Conservation (phyloP, 768 basidiomycete genomes). For the Termitomyces sp. region DNA sequence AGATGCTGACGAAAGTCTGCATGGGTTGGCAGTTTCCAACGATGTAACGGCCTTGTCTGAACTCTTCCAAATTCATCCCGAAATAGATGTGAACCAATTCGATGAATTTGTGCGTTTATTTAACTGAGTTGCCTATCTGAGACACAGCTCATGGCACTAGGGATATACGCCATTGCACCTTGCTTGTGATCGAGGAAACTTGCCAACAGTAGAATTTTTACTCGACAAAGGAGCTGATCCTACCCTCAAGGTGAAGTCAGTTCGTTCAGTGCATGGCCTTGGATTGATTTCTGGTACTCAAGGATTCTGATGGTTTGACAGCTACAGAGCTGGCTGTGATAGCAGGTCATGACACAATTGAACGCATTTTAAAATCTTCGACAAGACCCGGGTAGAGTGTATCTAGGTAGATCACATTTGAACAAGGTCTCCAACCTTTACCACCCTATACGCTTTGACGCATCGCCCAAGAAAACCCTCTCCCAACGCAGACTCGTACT, state of each 20-base stretch:
- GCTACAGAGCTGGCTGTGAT: conserved; percentile 54
- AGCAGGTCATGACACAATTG: conserved; percentile 52
- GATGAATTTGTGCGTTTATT: conserved; percentile 67
- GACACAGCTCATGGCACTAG: conserved; percentile 35
- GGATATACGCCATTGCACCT: conserved; percentile 87
- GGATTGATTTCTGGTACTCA: conserved; percentile 19
- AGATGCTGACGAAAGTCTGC: conserved; percentile 37
- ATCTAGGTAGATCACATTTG: background rate
- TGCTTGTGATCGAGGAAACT: conserved; percentile 77
- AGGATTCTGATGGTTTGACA: conserved; percentile 63
- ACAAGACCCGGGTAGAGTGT: background rate
- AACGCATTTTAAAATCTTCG: conserved; percentile 20
- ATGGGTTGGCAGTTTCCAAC: conserved; percentile 59
- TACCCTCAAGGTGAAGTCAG: conserved; percentile 43
- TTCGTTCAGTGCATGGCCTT: background rate
- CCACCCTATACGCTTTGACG: background rate
- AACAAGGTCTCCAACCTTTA: background rate
- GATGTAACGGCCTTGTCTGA: conserved; percentile 38
- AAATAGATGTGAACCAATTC: conserved; percentile 45
- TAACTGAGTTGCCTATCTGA: background rate
- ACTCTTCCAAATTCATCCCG: conserved; percentile 36
- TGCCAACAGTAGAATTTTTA: conserved; percentile 49
- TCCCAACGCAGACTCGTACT: background rate
- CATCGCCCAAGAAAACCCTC: background rate
- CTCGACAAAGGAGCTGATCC: conserved; percentile 60